A percentile compares a stretch with the other conserved stretches of the same genome.
phyloP scores from a whole-genome alignment of 2,329 filamentous ascomycete genomes.

The Talaromyces sp. region DNA sequence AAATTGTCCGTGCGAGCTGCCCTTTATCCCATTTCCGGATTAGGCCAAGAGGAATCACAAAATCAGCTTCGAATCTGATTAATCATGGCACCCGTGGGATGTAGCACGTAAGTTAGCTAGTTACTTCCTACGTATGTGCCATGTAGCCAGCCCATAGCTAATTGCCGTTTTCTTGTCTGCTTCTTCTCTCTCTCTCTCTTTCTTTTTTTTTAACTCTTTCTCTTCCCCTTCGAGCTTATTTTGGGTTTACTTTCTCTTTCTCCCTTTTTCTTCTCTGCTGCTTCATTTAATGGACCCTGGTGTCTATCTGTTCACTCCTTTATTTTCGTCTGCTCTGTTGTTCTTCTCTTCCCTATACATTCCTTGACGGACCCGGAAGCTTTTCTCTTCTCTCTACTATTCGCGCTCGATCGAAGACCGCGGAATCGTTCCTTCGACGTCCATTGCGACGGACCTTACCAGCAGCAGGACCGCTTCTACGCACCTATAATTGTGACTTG shows the following conservation, averaged over 20 bases:
- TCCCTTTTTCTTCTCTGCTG: slow-evolving; percentile 22
- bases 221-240: slow-evolving; percentile 29
- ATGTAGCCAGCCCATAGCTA: not conserved
- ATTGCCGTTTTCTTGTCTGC: slow-evolving; percentile 1
- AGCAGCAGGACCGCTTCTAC: slow-evolving; percentile 2
- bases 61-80: slow-evolving; percentile 1
- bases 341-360: slow-evolving; percentile 14
- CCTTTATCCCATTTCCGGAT: slow-evolving; percentile 3
- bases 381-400: not conserved
- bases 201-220: slow-evolving; percentile 1
- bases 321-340: slow-evolving; percentile 22
- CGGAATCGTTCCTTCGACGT: not conserved
- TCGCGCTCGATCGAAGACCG: not conserved
- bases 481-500: not conserved
- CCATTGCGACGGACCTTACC: not conserved
- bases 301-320: slow-evolving; percentile 15
- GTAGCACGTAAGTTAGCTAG: not conserved
- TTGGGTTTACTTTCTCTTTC: slow-evolving; percentile 28
- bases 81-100: not conserved
- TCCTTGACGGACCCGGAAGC: slow-evolving; percentile 15
- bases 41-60: not conserved
- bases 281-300: slow-evolving; percentile 9
- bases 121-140: not conserved
- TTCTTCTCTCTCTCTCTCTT: slow-evolving; percentile 24
- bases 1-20: slow-evolving; percentile 7